Evolutionary conservation across 805 yeast species (phyloP), one percentile per base, ranked within the genome.

Genomic region (Saccharomycopsis vini): DNA sequence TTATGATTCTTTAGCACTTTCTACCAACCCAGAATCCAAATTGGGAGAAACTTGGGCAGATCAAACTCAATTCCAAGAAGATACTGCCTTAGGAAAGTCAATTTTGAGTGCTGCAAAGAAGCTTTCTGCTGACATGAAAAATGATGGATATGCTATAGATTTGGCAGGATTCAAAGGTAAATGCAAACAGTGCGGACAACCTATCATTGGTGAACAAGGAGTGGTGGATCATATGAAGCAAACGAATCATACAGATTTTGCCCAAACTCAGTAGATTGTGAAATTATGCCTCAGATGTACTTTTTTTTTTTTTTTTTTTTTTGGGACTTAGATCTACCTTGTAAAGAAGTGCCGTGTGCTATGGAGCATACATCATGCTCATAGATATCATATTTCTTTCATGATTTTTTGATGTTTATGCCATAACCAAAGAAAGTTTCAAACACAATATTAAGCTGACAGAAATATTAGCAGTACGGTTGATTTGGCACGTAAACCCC

Each of bases 141-240:
- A 62, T 5, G 60, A 60, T 47, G 77, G 81, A 28, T 77, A 78
- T 51, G 69, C 77, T 19, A 81, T 88, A 12, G 83, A 83, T 56
- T 78, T 86, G 0, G 66, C 73, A 3, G 71, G 64, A 3, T 80
- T 80, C 52, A 59, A 72, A 24, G 68, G 81, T 16, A 62, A 71
- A 34, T 83, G 90, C 54, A 64, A 72, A 12, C 66, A 61, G 2
- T 83, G 92, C 55, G 67, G 70, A 20, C 54, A 57, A 21, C 55
- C 64, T 2, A 59, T 81, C 28, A 65, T 64, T 2, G 89, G 90
- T 3, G 88, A 82, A 57, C 68, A 65, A 49, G 81, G 73, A 3
- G 84, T 83, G 1, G 64, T 73, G 10, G 66, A 67, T 48, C 92
- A 83, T 59, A 86, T 88, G 3, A 68, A 68, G 43, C 55, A 58